These are phyloP conservation scores for Pseudogymnoascus sp. DNA, from an alignment of 2,329 filamentous ascomycete genomes.

Conservation along the genomic window DNA sequence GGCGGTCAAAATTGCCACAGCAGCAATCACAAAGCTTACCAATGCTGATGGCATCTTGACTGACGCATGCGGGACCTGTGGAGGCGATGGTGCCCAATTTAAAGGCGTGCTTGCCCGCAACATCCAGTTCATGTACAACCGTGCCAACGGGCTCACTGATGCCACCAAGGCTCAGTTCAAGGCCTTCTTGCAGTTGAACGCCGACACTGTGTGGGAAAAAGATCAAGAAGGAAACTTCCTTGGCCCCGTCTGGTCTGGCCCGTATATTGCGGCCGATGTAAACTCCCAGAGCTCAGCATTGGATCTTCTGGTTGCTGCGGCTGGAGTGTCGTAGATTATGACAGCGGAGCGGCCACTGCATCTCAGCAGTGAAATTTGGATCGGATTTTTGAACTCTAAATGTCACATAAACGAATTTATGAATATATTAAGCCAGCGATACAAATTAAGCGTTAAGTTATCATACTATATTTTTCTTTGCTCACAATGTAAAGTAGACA, in stretches of 20 bases:
- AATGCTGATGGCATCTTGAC: constrained; percentile 41
- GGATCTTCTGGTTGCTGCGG: constrained; percentile 58
- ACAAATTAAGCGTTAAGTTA: not conserved
- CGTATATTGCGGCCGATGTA: constrained; percentile 44
- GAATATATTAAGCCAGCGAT: not conserved
- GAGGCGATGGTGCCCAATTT: constrained; percentile 52
- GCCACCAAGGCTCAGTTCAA: constrained; percentile 42
- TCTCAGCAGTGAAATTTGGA: not conserved
- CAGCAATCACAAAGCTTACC: constrained; percentile 39
- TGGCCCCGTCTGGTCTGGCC: constrained; percentile 58
- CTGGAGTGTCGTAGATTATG: constrained; percentile 14
- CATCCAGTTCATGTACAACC: constrained; percentile 46
- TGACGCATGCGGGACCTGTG: constrained; percentile 44
- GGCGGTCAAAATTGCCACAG: constrained; percentile 46
- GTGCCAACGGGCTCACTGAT: constrained; percentile 23
- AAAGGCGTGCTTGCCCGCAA: constrained; percentile 65
- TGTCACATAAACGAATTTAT: not conserved
- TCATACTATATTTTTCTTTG: too few species aligned
- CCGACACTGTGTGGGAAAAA: constrained; percentile 56
- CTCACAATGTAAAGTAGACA: too few species aligned
- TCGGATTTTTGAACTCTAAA: not conserved
- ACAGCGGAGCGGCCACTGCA: not conserved
- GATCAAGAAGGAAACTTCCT: constrained; percentile 46
- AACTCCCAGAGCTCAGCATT: constrained; percentile 57
- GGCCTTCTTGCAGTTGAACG: constrained; percentile 51